phyloP scores from a whole-genome alignment of 139 green algal genomes.

The Tetradesmus lagerheimii region DNA sequence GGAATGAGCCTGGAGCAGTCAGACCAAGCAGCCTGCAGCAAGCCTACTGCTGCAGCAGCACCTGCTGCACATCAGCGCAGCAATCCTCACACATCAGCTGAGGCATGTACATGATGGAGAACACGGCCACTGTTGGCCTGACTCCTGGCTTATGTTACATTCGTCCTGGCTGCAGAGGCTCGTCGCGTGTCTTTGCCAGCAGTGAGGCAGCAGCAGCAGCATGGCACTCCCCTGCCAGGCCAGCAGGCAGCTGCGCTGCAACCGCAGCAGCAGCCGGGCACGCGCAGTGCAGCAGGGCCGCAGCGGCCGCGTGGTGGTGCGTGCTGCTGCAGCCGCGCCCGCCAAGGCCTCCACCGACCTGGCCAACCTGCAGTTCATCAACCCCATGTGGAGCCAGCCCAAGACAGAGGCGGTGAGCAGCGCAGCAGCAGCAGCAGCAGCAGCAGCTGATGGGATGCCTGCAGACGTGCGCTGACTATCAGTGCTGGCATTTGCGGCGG shows the following conservation, averaged over 20 bases:
- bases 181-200: background rate
- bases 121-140: too few species aligned
- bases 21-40: background rate
- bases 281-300: background rate
- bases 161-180: background rate
- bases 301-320: background rate
- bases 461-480: background rate
- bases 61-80: background rate
- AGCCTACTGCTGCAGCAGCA: background rate
- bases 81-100: too few species aligned
- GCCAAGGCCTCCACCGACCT: background rate
- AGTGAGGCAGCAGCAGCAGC: background rate
- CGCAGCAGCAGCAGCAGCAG: background rate
- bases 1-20: background rate
- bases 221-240: background rate
- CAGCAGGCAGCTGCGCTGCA: background rate
- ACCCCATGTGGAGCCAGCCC: constrained; percentile 44
- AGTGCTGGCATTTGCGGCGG: too few species aligned
- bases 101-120: too few species aligned
- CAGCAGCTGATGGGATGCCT: background rate
- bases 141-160: background rate
- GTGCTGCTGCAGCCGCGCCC: background rate
- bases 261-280: background rate
- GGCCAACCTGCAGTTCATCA: constrained; percentile 44
- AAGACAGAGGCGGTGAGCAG: constrained; percentile 4